Percentiles rank a stretch among this genome's conserved stretches.
Evolutionary conservation across 805 yeast species (phyloP).

Genomic region (Danielia oregonensis): DNA sequence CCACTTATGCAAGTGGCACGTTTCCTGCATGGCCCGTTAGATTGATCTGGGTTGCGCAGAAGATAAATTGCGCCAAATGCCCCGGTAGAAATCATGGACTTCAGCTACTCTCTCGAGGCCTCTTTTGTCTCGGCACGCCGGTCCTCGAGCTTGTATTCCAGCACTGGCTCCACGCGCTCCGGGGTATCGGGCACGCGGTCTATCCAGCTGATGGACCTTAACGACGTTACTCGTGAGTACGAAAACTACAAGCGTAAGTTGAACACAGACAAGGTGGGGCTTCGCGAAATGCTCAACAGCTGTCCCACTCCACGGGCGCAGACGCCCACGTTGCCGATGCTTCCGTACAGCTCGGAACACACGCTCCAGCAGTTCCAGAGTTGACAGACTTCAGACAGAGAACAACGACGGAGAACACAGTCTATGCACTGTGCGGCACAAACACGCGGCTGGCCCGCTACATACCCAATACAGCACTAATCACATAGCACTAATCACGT

Average conservation of each 20-base stretch:
- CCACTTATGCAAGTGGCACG: too few species aligned
- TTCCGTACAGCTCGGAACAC: constrained; percentile 1
- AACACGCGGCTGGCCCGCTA: too few species aligned
- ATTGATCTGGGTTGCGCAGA: too few species aligned
- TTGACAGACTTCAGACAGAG: too few species aligned
- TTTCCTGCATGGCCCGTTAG: too few species aligned
- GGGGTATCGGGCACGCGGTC: neutral
- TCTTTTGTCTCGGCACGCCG: constrained; percentile 2
- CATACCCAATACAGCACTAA: too few species aligned
- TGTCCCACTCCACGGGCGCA: neutral
- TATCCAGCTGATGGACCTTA: constrained; percentile 2
- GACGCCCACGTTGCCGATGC: constrained; percentile 1
- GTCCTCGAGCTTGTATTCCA: neutral
- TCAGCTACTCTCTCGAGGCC: neutral
- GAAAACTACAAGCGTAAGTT: constrained; percentile 6
- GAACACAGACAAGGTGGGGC: neutral
- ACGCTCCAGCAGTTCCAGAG: neutral
- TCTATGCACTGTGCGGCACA: too few species aligned
- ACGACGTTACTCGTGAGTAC: constrained; percentile 6
- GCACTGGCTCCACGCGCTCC: constrained; percentile 1
- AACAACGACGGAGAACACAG: too few species aligned
- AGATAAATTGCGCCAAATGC: too few species aligned
- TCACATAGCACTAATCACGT: too few species aligned
- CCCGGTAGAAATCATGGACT: too few species aligned
- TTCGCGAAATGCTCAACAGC: constrained; percentile 1